Conservation (phyloP, 805 yeast genomes). For the Saccharomycopsis sp. region DNA sequence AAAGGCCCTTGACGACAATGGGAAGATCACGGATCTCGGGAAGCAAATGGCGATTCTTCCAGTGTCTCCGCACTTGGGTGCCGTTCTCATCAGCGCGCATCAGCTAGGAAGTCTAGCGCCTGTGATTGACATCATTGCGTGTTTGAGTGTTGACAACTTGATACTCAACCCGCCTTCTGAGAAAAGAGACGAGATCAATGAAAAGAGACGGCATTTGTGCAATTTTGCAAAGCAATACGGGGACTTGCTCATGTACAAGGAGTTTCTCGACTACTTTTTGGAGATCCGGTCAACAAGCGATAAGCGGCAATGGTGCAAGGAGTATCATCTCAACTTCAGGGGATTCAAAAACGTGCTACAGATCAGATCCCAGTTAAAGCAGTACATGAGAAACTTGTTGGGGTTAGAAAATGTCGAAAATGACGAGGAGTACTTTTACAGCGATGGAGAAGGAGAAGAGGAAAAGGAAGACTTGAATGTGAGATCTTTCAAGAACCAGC, state of each 20-base stretch:
- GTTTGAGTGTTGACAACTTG: conserved; percentile 87
- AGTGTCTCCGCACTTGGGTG: conserved; percentile 83
- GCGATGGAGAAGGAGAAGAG: conserved; percentile 23
- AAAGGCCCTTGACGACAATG: conserved; percentile 69
- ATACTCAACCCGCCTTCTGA: conserved; percentile 74
- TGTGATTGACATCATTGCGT: conserved; percentile 83
- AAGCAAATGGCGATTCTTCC: conserved; percentile 81
- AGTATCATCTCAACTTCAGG: conserved; percentile 62
- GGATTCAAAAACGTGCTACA: conserved; percentile 72
- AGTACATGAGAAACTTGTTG: conserved; percentile 49
- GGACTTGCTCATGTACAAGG: conserved; percentile 76
- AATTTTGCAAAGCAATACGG: conserved; percentile 69
- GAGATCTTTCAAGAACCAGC: conserved; percentile 20
- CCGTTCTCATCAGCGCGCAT: conserved; percentile 67
- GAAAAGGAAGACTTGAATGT: conserved; percentile 10
- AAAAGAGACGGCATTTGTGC: conserved; percentile 58
- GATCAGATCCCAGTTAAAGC: conserved; percentile 65
- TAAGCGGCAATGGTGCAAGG: conserved; percentile 74
- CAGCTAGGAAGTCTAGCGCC: conserved; percentile 45
- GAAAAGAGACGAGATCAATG: conserved; percentile 75
- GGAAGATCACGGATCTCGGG: conserved; percentile 75
- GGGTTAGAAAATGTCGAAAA: conserved; percentile 22
- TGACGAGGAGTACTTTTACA: conserved; percentile 1
- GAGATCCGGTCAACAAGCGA: conserved; percentile 42
- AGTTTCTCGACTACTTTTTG: conserved; percentile 51